Base-by-base conservation (phyloP, 345 rosid species). In the Camelina neglecta region DNA sequence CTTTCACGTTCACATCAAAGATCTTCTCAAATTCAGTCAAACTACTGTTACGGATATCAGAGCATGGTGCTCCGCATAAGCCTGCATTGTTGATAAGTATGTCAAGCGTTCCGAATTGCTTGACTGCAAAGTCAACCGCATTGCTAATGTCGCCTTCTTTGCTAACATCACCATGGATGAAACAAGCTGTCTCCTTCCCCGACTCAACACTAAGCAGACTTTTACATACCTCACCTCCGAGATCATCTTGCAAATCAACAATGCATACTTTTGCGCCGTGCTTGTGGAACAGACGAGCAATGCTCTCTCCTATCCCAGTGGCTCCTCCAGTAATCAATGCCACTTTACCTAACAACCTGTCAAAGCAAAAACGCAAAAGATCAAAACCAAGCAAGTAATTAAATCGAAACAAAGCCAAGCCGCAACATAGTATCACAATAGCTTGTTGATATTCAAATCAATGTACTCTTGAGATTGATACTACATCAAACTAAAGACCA, bases 311-410 rank as follows among this genome's bases (percentile, higher is more conserved):
- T 45, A 94, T 92, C 56, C 98, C 98, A 13, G 82, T 69, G 44
- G 96, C 93, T 84, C 93, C 98, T 60, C 98, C 95, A 0, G 96
- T 92, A 39, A 94, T 80, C 76, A 92, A 66, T 47, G 97, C 95
- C 24, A 92, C 93, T 79, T 89, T 87, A 73, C 93, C 96, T 9
- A 67, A 75, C 36, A 94, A 80, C 79, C 96, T 93, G 67, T 51
- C 60, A 69, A 42, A 38, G 20, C 6, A 59, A 61, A 50, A 35
- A 16, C 49, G 23, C 8, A 50, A 63, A 13, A 42, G 7, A 38
- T 48, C 58, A 47, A 60, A 26, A 42, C 31, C 13, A 60, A 70
- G 11, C 31, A 55, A 42, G 21, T 56, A 16, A 18, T 12, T 12
- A 21, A 13, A 65, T 7, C 1, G 11, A 47, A 6, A 41, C 49